Percentiles rank a stretch among this genome's conserved stretches.
phyloP scores from a whole-genome alignment of 2,329 filamentous ascomycete genomes.

The Alternaria panax region DNA sequence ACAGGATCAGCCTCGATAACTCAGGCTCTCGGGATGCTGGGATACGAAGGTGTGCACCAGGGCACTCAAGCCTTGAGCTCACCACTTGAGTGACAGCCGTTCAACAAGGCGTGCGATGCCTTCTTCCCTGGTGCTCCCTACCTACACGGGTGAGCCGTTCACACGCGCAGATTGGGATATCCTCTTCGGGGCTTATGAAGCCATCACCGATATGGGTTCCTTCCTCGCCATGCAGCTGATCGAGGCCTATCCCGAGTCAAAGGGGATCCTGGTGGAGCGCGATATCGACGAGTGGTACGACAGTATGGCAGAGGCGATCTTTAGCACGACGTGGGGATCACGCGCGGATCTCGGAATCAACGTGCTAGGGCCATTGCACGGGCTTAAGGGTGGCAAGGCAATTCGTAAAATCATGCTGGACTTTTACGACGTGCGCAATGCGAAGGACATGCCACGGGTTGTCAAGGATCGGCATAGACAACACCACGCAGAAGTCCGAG shows the following conservation, averaged over 20 bases:
- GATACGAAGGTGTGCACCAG: slow-evolving; percentile 12
- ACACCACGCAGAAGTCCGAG: slow-evolving; percentile 18
- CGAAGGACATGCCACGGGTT: slow-evolving; percentile 7
- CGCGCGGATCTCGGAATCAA: slow-evolving; percentile 11
- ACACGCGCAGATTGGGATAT: slow-evolving; percentile 54
- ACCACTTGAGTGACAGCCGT: slow-evolving; percentile 7
- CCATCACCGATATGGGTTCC: slow-evolving; percentile 31
- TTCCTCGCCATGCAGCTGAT: slow-evolving; percentile 32
- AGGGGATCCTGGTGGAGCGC: slow-evolving; percentile 35
- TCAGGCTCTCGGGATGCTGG: slow-evolving; percentile 8
- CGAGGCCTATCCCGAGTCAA: slow-evolving; percentile 37
- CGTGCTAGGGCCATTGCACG: slow-evolving; percentile 2
- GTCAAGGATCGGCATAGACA: slow-evolving; percentile 19
- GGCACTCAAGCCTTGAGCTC: slow-evolving; percentile 10
- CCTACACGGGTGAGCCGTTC: slow-evolving; percentile 18
- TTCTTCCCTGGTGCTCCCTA: slow-evolving; percentile 8
- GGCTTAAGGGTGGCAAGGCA: slow-evolving; percentile 5
- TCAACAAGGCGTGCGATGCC: slow-evolving; percentile 9
- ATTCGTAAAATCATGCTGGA: slow-evolving; percentile 15
- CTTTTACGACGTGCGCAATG: slow-evolving; percentile 2
- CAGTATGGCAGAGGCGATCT: slow-evolving; percentile 27
- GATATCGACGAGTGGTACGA: slow-evolving; percentile 32
- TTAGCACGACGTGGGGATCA: slow-evolving; percentile 8
- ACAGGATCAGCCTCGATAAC: slow-evolving; percentile 12
- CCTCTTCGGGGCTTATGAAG: slow-evolving; percentile 54